Evolutionary conservation across 768 basidiomycete species (phyloP), one percentile per base, ranked within the genome.

Genomic region (Russula earlei): DNA sequence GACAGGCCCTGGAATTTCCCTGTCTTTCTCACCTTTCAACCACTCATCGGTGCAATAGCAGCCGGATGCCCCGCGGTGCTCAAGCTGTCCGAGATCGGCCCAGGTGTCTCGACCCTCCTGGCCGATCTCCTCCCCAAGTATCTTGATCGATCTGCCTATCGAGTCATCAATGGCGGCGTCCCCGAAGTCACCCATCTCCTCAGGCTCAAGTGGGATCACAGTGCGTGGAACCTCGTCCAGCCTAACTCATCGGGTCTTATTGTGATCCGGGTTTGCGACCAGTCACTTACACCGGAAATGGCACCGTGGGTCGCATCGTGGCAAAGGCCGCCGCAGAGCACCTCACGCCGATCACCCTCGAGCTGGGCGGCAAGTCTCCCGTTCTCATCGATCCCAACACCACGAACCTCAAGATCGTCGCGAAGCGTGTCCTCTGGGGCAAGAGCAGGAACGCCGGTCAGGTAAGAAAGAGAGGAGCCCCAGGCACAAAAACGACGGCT

Each of bases 71-170:
- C 85, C 0, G 80, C 78, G 3, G 69, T 85, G 5, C 44, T 91
- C 49, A 93, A 93, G 67, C 87, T 87, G 0, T 85, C 91, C 1
- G 91, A 93, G 64, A 69, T 79, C 3, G 71, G 79, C 0, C 79
- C 84, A 0, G 75, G 77, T 2, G 70, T 74, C 4, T 79, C 78
- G 41, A 62, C 75, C 10, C 74, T 91, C 11, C 65, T 90, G 15
- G 76, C 82, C 0, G 83, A 88, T 62, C 77, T 91, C 7, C 38
- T 89, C 6, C 81, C 82, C 2, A 81, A 86, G 64, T 93, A 94
- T 63, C 62, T 94, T 56, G 91, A 93, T 67, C 67, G 72, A 0
- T 77, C 81, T 31, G 66, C 86, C 4, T 74, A 81, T n/a, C 73
- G 79, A 12, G 74, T 92, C 31, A 78, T 91, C 25, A 81, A 86